Evolutionary conservation across 177 flowering plant genomes (phyloP), one percentile per base, ranked within the genome.

Genomic region (Tripterygium wilfordii): DNA sequence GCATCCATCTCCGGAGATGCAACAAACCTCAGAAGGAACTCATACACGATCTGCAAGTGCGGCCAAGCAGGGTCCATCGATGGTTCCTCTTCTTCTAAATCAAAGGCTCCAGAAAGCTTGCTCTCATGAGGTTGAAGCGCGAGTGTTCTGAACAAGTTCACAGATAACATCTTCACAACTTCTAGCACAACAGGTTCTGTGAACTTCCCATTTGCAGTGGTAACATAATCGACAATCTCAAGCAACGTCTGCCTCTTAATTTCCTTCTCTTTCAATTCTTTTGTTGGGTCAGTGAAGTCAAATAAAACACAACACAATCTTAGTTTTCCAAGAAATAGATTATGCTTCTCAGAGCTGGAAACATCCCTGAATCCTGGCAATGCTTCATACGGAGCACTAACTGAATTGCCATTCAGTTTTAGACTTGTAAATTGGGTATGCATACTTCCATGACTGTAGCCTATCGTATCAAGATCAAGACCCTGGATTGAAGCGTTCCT

Each of bases 61-160:
- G 77, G 59, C 88, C 88, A 82, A 8, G 85, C 74, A 17, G 85
- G 83, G 35, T 82, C 89, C 83, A 82, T 77, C 33, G 38, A 46
- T 17, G 79, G 83, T 50, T 82, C 89, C 53, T 82, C 89, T 51
- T 82, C 89, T 53, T 82, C 89, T 63, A 74, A n/a, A 61, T 79
- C 83, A 62, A 70, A 65, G 16, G 74, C 72, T 52, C 67, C 73
- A 49, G 74, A 24, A 29, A 56, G 59, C 55, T 75, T 72, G 54
- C 60, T 72, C 45, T 78, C 86, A 19, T 66, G 78, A 16, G 78
- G 77, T 46, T 69, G 82, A 56, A 80, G 51, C 33, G 71, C 60
- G 20, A 57, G 59, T 8, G 72, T 26, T 58, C 90, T 63, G 42
- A 80, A 83, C 55, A 83, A 62, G 60, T 83, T 83, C 5, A 40